phyloP scores from a whole-genome alignment of 225 moss, liverwort and hornwort species.

The Ulota crispa region DNA sequence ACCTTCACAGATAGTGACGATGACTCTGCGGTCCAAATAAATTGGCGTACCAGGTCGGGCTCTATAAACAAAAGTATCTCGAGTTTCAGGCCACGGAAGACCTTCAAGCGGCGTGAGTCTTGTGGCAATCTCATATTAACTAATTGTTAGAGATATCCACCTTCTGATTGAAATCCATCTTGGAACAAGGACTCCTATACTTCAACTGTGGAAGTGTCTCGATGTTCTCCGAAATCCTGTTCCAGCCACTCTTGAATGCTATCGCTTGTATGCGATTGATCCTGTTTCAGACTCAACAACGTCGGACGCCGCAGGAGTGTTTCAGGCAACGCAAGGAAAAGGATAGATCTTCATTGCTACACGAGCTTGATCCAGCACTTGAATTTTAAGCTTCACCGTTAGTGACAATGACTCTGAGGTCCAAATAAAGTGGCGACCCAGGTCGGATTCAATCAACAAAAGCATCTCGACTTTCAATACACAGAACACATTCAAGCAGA shows the following conservation, averaged over 20 bases:
- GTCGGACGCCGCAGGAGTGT: too few species aligned
- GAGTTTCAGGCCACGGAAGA: fast-evolving
- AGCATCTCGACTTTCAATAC: fast-evolving
- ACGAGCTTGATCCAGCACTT: too few species aligned
- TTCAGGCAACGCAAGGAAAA: too few species aligned
- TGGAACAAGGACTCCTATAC: neutral
- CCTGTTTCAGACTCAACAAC: too few species aligned
- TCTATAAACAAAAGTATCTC: neutral
- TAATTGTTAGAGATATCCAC: neutral
- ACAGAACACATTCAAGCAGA: neutral
- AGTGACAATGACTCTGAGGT: neutral
- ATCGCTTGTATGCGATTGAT: too few species aligned
- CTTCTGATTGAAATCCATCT: fast-evolving
- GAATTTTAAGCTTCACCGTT: too few species aligned
- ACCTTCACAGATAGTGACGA: too few species aligned
- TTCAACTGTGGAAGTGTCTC: neutral
- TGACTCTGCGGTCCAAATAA: neutral
- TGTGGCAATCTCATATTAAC: neutral
- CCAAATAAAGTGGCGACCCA: neutral
- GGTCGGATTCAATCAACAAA: neutral
- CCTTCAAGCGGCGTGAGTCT: neutral
- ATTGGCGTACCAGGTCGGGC: fast-evolving
- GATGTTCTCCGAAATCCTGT: neutral
- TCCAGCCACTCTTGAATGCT: neutral
- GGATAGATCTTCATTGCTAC: too few species aligned